Evolutionary conservation across 148 eudicot species (phyloP).

Genomic region (Silene uniflora): DNA sequence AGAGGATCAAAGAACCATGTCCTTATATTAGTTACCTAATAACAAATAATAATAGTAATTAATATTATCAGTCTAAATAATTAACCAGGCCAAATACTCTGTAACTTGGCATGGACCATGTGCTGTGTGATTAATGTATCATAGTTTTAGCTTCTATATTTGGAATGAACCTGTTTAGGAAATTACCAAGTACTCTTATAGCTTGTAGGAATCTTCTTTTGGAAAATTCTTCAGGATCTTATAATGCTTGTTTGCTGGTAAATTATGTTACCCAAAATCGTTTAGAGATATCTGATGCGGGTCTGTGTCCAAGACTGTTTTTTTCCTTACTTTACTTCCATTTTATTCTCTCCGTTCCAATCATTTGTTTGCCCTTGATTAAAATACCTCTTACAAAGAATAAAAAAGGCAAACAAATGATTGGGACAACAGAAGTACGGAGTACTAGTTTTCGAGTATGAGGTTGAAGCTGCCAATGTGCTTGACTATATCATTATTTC

Average conservation of each 20-base stretch:
- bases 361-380: too few relatives aligned
- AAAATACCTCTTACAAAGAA: too few relatives aligned
- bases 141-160: background rate
- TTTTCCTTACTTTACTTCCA: background rate
- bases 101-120: slow-evolving; percentile 11
- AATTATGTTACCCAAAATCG: background rate
- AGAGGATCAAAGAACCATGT: slow-evolving; percentile 10
- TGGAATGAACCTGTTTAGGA: slow-evolving; percentile 9
- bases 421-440: too few relatives aligned
- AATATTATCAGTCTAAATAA: background rate
- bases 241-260: background rate
- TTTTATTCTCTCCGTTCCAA: background rate
- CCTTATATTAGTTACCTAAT: background rate
- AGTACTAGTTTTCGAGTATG: too few relatives aligned
- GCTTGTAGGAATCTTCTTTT: slow-evolving; percentile 8
- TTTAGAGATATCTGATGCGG: background rate
- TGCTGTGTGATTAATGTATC: slow-evolving; percentile 12
- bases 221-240: slow-evolving; percentile 2
- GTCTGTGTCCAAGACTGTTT: background rate
- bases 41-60: background rate
- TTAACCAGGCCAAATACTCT: slow-evolving; percentile 7
- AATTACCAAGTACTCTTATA: slow-evolving; percentile 4
- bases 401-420: too few relatives aligned
- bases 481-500: too few relatives aligned
- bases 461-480: background rate